Conservation (phyloP, 2,329 filamentous ascomycete genomes). For the Chlorencoelia australis region DNA sequence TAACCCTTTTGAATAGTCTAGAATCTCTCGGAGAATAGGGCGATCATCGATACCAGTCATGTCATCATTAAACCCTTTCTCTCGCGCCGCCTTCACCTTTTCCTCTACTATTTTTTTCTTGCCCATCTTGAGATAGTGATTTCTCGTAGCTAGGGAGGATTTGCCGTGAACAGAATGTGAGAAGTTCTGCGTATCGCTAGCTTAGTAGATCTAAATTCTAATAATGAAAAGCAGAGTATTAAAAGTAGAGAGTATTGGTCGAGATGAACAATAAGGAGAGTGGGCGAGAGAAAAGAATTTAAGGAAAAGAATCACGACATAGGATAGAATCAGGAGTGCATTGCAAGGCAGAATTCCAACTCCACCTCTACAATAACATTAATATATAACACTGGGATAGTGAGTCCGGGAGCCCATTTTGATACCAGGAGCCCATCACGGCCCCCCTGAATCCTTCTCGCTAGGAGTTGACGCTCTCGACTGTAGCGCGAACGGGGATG, state of each 20-base stretch:
- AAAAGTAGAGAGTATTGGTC: constrained; percentile 8
- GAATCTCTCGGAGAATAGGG: constrained; percentile 4
- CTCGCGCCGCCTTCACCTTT: constrained; percentile 3
- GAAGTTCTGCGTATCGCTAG: constrained; percentile 9
- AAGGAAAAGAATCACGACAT: constrained; percentile 8
- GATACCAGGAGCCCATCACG: background rate
- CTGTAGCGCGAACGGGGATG: too few relatives aligned
- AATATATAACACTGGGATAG: constrained; percentile 9
- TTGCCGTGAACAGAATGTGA: constrained; percentile 8
- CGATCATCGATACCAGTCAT: constrained; percentile 6
- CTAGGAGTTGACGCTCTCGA: too few relatives aligned
- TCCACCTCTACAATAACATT: constrained; percentile 10
- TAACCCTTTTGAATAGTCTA: constrained; percentile 1
- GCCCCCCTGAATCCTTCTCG: too few relatives aligned
- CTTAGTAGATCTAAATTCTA: constrained; percentile 8
- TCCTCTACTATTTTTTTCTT: constrained; percentile 8
- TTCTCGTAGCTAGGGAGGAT: constrained; percentile 6
- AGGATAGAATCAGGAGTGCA: constrained; percentile 10
- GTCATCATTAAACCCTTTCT: constrained; percentile 8
- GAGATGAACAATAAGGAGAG: constrained; percentile 5
- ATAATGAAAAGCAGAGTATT: constrained; percentile 9
- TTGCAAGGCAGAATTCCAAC: constrained; percentile 11
- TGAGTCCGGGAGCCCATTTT: constrained; percentile 9
- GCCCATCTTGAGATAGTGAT: constrained; percentile 6
- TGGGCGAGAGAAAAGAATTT: constrained; percentile 9